Percentiles rank a stretch among this genome's conserved stretches.
Evolutionary conservation across 2,329 filamentous ascomycete genomes (phyloP).

Genomic region (Plectosphaerella sp.): DNA sequence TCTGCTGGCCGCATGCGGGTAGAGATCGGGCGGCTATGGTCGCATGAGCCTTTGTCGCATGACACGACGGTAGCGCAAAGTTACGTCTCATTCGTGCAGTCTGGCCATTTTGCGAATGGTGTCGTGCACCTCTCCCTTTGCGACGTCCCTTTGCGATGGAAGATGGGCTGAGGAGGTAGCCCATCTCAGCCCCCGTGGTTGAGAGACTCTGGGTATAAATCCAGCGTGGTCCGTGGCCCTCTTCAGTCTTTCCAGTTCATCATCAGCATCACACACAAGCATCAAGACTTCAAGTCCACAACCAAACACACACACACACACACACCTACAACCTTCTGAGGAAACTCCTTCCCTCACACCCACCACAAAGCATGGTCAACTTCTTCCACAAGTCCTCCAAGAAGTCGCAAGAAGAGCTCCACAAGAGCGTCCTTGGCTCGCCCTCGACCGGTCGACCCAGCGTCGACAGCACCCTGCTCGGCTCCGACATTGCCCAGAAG

Average conservation of each 20-base stretch:
- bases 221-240: not conserved
- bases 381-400: not conserved
- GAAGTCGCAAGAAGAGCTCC: not conserved
- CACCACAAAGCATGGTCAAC: not conserved
- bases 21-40: not conserved
- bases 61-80: not conserved
- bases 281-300: not conserved
- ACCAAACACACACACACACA: not conserved
- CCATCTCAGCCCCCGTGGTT: not conserved
- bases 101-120: not conserved
- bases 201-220: not conserved
- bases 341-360: not conserved
- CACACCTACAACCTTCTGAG: not conserved
- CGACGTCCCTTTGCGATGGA: too few species aligned
- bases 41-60: not conserved
- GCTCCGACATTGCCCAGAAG: not conserved
- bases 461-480: not conserved
- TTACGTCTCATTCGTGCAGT: not conserved
- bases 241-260: not conserved
- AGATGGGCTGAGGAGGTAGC: not conserved
- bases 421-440: not conserved
- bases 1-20: not conserved
- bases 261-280: not conserved
- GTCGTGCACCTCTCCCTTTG: not conserved
- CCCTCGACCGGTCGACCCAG: not conserved